Base-by-base conservation (phyloP, 2,329 filamentous ascomycete species). In the Pezicula rhizophila region DNA sequence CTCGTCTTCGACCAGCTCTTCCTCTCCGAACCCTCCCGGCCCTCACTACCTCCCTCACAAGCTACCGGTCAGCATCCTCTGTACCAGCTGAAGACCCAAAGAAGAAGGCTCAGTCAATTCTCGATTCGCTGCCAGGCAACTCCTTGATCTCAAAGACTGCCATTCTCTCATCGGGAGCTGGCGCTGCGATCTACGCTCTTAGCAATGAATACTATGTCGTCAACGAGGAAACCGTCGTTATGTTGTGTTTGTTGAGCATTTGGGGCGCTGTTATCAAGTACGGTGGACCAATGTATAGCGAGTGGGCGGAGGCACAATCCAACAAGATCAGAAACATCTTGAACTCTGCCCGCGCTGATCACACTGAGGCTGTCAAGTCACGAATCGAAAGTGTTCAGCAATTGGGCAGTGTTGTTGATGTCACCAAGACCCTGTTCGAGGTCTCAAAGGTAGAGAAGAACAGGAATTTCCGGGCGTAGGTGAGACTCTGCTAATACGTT, bases 121-220 rank as follows among this genome's bases (percentile, higher is more conserved):
- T 99, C 66, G 90, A 99, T 66, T 78, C 91, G 57, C 81, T 99
- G 47, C 93, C 93, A 65, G 93, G 95, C 64, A 96, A 82, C 81
- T 92, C 80, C 67, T 78, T 96, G 58, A 76, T 95, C 68, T 95
- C 89, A 73, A 99, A 99, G 85, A 90, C 89, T 62, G 93, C 93
- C 66, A 92, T 96, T 69, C 86, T 99, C 66, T 97, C 92, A 67
- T 91, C 89, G 64, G 85, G 86, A 58, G 89, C 93, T 66, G 92
- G 87, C 75, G 74, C 95, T 63, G 91, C 88, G 66, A 81, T 95
- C 71, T 95, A 93, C 69, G 93, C 90, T 66, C 90, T 99, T 75
- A 95, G 88, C 84, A 99, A 95, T 77, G 93, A 99, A 82, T 90
- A 97, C 79, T 97, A 96, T 75, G 90, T 99, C 70, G 80, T 99